Evolutionary conservation across 352 stramenopile genomes (phyloP).

Genomic region (Phytophthora vignae): DNA sequence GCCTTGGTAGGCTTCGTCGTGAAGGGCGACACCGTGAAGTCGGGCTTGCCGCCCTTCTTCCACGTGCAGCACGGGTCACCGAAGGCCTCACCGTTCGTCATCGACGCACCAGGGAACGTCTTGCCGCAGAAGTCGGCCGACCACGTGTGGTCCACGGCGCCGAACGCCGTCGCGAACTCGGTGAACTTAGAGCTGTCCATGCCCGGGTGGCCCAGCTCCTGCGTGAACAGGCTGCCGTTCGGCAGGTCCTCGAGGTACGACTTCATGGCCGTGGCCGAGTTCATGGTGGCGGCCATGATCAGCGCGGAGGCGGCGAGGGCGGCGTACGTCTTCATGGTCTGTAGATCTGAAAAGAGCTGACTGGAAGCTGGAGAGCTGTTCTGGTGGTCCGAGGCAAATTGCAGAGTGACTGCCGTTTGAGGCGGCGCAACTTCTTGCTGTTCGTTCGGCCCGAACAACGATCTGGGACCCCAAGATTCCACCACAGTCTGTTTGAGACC

Average conservation of each 20-base stretch:
- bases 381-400: slow-evolving; percentile 24
- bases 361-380: slow-evolving; percentile 24
- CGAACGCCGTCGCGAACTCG: slow-evolving; percentile 48
- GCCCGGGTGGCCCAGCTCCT: slow-evolving; percentile 45
- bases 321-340: slow-evolving; percentile 30
- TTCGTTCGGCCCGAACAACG: neutral
- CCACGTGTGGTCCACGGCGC: slow-evolving; percentile 36
- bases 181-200: slow-evolving; percentile 44
- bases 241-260: slow-evolving; percentile 47
- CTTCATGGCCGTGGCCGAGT: slow-evolving; percentile 25
- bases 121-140: slow-evolving; percentile 28
- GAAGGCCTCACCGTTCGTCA: slow-evolving; percentile 56
- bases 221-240: slow-evolving; percentile 50
- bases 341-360: slow-evolving; percentile 8
- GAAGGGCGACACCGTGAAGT: slow-evolving; percentile 50
- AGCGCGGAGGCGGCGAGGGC: slow-evolving; percentile 33
- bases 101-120: slow-evolving; percentile 33
- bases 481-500: neutral
- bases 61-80: slow-evolving; percentile 67
- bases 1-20: slow-evolving; percentile 30
- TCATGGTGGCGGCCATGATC: slow-evolving; percentile 25
- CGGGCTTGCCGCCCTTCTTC: slow-evolving; percentile 41
- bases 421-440: neutral
- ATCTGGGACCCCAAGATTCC: slow-evolving; percentile 12
- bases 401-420: slow-evolving; percentile 10